Evolutionary conservation across 192 early-diverging fungal species (phyloP), one percentile per base, ranked within the genome.

Genomic region (Linnemannia zychae): DNA sequence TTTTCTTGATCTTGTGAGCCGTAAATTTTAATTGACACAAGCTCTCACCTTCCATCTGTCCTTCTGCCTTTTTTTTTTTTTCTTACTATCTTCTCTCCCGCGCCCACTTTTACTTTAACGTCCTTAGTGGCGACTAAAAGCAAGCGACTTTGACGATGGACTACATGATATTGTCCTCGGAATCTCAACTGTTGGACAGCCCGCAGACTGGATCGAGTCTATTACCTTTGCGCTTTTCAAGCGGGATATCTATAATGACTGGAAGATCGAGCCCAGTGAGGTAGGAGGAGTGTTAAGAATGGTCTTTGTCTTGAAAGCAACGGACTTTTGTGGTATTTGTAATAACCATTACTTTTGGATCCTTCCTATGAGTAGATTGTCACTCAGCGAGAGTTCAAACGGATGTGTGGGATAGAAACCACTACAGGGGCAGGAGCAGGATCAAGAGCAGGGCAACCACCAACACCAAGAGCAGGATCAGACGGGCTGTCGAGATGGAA

Each of bases 191-290:
- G 28, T 24, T 15, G 57, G 24, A 63, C 57, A 63, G 13, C 57
- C 57, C 22, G 31, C 28, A 3, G 57, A 63, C 57, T 63, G 57
- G 57, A 63, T 63, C 28, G 57, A 63, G 57, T 63, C 57, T 24
- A 63, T 63, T 31, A 63, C 57, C 24, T 63, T 63, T 63, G 57
- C 57, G 2, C n/a, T 63, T 12, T 31, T 63, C 24, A 63, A 63
- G 28, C 57, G 57, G 24, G 57, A 63, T 63, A 63, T 63, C 9
- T 63, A 63, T 15, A 63, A 31, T 63, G 57, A 63, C 3, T 63
- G 57, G 57, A 63, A 63, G 57, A 63, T 63, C 57, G 57, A 63
- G 24, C 57, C 57, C 13, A 63, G 57, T 28, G 57, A 63, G 28
- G 57, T 31, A 63, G 15, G 11, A 50, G 49, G 49, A 18, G 11